A percentile compares a stretch with the other conserved stretches of the same genome.
These are phyloP conservation scores for Juglanconis oblonga DNA, from an alignment of 2,329 filamentous ascomycete genomes.

Conservation along the genomic window DNA sequence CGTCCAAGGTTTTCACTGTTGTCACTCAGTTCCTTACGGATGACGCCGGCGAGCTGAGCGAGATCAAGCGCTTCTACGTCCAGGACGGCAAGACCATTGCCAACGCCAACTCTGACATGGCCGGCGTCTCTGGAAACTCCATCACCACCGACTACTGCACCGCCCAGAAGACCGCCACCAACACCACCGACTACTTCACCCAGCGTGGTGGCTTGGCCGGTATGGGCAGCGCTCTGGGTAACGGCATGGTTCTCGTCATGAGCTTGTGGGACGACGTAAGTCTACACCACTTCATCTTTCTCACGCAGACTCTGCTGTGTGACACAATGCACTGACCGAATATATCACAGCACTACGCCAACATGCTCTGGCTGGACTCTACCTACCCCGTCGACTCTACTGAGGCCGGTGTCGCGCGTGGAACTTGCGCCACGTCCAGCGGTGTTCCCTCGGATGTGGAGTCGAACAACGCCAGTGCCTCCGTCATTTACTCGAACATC, in stretches of 20 bases:
- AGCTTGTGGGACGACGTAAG: conserved; percentile 54
- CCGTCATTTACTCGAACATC: conserved; percentile 49
- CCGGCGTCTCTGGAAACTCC: conserved; percentile 26
- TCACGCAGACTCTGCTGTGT: neutral
- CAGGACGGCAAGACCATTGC: conserved; percentile 52
- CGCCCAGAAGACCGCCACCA: conserved; percentile 49
- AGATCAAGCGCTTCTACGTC: conserved; percentile 59
- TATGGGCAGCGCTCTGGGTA: conserved; percentile 49
- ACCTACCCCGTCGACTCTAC: conserved; percentile 44
- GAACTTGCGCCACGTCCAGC: conserved; percentile 38
- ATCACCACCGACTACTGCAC: conserved; percentile 57
- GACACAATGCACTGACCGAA: neutral
- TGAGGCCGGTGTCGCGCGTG: conserved; percentile 39
- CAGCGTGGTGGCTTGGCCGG: conserved; percentile 49
- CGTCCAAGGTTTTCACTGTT: conserved; percentile 55
- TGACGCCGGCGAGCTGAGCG: conserved; percentile 33
- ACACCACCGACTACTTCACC: conserved; percentile 49
- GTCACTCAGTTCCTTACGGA: conserved; percentile 54
- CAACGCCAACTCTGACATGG: conserved; percentile 38
- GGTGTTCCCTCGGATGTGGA: conserved; percentile 39
- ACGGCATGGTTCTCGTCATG: conserved; percentile 63
- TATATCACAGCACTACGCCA: conserved; percentile 44
- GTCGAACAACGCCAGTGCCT: conserved; percentile 31
- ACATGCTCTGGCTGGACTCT: conserved; percentile 76
- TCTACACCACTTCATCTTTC: neutral